Percentiles rank a stretch among this genome's conserved stretches.
These are phyloP conservation scores for Pistacia vera DNA, from an alignment of 345 rosid genomes.

Conservation along the genomic window DNA sequence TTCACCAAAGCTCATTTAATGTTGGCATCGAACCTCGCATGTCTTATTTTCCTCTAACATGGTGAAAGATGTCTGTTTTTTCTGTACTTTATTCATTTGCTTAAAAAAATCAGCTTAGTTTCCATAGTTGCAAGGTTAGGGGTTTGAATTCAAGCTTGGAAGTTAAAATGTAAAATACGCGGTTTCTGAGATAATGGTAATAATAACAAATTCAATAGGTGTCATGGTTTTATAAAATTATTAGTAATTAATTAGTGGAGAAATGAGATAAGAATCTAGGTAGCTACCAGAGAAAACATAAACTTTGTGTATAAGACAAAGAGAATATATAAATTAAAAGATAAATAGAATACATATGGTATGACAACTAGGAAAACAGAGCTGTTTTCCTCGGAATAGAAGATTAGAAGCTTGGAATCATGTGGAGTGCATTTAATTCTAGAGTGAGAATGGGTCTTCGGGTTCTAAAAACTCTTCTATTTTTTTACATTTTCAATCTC, in stretches of 20 bases:
- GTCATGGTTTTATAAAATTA: not conserved
- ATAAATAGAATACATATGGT: not conserved
- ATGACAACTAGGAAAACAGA: conserved; percentile 45
- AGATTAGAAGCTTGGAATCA: conserved; percentile 65
- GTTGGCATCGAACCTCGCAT: conserved; percentile 59
- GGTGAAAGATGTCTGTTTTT: conserved; percentile 81
- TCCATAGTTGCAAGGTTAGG: conserved; percentile 34
- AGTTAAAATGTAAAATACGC: conserved; percentile 15
- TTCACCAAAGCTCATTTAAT: conserved; percentile 60
- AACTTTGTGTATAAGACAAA: conserved; percentile 24
- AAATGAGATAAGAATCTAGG: conserved; percentile 11
- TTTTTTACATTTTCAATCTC: conserved; percentile 33
- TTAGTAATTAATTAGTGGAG: not conserved
- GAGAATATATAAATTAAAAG: not conserved
- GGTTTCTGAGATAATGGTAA: conserved; percentile 21
- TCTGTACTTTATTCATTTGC: conserved; percentile 19
- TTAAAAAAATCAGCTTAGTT: conserved; percentile 4
- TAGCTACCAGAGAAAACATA: not conserved
- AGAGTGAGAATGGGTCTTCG: conserved; percentile 44
- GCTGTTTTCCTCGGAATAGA: conserved; percentile 39
- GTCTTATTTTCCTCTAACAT: conserved; percentile 41
- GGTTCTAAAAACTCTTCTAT: conserved; percentile 31
- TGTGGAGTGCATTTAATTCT: conserved; percentile 69
- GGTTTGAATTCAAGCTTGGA: conserved; percentile 26
- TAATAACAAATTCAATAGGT: conserved; percentile 20